Evolutionary conservation across 768 basidiomycete genomes (phyloP).

Genomic region (Kockovaella imperatae): DNA sequence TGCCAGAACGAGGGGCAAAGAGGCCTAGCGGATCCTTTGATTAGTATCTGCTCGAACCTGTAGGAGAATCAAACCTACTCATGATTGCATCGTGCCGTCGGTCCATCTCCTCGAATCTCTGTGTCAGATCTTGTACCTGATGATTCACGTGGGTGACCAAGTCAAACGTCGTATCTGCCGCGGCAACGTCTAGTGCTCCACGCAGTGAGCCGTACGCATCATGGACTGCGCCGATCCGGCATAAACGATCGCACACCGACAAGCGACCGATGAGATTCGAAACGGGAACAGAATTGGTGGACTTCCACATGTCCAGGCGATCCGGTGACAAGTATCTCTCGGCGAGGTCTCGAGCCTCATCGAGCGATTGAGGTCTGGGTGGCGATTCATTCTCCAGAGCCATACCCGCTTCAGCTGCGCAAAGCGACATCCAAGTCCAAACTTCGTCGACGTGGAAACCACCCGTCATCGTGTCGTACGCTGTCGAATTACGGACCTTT

Average conservation of each 20-base stretch:
- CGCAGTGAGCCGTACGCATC: slow-evolving; percentile 14
- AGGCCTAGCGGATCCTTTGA: too few species aligned
- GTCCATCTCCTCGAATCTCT: slow-evolving; percentile 19
- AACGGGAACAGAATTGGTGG: slow-evolving; percentile 1
- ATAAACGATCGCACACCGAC: slow-evolving; percentile 20
- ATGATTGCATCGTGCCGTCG: slow-evolving; percentile 18
- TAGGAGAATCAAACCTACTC: slow-evolving; percentile 9
- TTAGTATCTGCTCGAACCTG: too few species aligned
- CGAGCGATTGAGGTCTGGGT: slow-evolving; percentile 6
- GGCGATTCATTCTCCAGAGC: slow-evolving; percentile 20
- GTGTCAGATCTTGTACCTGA: slow-evolving; percentile 16
- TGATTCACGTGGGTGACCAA: slow-evolving; percentile 13
- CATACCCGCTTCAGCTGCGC: slow-evolving; percentile 14
- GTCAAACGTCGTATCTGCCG: slow-evolving; percentile 14
- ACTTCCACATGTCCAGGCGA: slow-evolving; percentile 11
- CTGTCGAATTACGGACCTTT: slow-evolving; percentile 5
- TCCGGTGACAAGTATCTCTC: slow-evolving; percentile 16
- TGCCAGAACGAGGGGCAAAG: slow-evolving; percentile 4
- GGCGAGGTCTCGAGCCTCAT: slow-evolving; percentile 8
- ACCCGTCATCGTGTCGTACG: slow-evolving; percentile 5
- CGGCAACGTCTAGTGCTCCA: slow-evolving; percentile 14
- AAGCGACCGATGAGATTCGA: slow-evolving; percentile 20
- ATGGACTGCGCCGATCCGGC: slow-evolving; percentile 19
- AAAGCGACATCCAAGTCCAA: slow-evolving; percentile 14
- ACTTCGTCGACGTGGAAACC: not conserved